Conservation (phyloP, 2,329 filamentous ascomycete species). For the Colletotrichum gloeosporioides region DNA sequence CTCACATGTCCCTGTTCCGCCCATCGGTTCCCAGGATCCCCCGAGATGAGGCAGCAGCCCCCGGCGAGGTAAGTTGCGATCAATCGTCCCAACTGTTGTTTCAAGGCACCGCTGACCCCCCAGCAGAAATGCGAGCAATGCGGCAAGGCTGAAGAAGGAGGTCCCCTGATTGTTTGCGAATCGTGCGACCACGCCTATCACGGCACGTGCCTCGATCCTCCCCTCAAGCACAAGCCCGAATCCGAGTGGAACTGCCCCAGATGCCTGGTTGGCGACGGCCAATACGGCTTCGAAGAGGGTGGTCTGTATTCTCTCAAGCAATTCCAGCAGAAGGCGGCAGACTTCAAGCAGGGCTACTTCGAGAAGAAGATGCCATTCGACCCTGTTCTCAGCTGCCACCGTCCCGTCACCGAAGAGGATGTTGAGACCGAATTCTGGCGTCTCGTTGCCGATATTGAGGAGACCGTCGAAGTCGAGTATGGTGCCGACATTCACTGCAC, state of each 20-base stretch:
- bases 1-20: conserved; percentile 94
- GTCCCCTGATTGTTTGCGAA: conserved; percentile 81
- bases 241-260: conserved; percentile 95
- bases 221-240: conserved; percentile 77
- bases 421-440: conserved; percentile 98
- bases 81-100: background rate
- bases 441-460: conserved; percentile 89
- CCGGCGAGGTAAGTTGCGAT: conserved; percentile 45
- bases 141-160: conserved; percentile 75
- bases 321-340: conserved; percentile 94
- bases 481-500: conserved; percentile 98
- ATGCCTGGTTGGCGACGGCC: conserved; percentile 93
- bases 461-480: conserved; percentile 97
- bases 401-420: conserved; percentile 89
- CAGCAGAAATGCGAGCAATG: conserved; percentile 83
- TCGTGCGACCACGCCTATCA: conserved; percentile 91
- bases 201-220: conserved; percentile 86
- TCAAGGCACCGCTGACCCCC: conserved; percentile 20
- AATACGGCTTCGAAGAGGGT: conserved; percentile 97
- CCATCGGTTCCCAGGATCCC: conserved; percentile 75
- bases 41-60: conserved; percentile 54
- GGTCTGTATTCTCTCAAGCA: conserved; percentile 93
- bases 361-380: conserved; percentile 89
- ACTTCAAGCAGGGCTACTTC: conserved; percentile 95
- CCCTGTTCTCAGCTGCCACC: conserved; percentile 78